These are phyloP conservation scores for Heliocybe sulcata DNA, from an alignment of 1,284 basidiomycete genomes.

Conservation along the genomic window DNA sequence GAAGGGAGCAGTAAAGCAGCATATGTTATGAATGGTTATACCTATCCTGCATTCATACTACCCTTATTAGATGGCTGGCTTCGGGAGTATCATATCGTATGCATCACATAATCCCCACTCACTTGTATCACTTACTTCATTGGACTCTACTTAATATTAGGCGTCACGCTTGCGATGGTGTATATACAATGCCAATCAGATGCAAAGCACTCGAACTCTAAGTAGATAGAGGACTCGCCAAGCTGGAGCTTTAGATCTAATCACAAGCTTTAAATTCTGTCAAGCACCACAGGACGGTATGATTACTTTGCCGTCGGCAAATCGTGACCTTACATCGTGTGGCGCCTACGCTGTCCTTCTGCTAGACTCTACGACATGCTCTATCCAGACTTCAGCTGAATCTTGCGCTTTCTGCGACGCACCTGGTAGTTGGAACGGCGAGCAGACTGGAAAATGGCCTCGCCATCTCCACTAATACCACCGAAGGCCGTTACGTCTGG, in stretches of 20 bases:
- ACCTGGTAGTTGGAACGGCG: no score
- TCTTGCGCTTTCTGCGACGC: neutral
- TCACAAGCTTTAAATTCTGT: no score
- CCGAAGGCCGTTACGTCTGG: neutral
- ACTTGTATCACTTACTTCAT: neutral
- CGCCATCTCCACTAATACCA: neutral
- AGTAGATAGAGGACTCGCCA: no score
- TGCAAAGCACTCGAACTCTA: no score
- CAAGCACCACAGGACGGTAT: no score
- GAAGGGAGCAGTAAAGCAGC: neutral
- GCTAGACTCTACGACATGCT: no score
- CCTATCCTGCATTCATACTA: neutral
- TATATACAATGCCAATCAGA: no score
- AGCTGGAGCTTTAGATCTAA: no score
- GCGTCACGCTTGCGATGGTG: neutral
- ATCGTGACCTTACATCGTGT: no score
- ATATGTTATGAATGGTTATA: neutral
- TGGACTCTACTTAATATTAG: neutral
- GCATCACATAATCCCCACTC: neutral
- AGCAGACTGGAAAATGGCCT: neutral
- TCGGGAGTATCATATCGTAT: neutral
- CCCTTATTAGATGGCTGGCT: neutral
- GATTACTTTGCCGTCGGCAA: no score
- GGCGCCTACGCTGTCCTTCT: no score
- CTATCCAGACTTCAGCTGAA: no score